Conservation (phyloP, 805 yeast species). For the Scheffersomyces ergatensis region DNA sequence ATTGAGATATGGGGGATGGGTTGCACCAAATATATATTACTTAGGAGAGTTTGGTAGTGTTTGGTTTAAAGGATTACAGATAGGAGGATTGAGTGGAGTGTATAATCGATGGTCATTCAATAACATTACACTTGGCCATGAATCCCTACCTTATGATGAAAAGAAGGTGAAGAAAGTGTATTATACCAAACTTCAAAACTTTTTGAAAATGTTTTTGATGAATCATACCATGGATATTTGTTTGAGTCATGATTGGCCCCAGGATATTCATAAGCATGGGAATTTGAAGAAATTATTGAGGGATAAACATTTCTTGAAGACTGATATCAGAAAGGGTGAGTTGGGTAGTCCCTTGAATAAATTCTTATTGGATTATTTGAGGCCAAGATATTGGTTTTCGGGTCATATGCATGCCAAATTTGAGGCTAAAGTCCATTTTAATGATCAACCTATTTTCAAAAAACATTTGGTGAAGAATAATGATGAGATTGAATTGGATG, state of each 20-base stretch:
- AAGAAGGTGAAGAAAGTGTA: slow-evolving; percentile 57
- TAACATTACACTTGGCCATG: slow-evolving; percentile 43
- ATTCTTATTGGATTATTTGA: slow-evolving; percentile 48
- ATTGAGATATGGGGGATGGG: slow-evolving; percentile 87
- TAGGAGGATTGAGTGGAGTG: slow-evolving; percentile 85
- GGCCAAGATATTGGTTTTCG: slow-evolving; percentile 79
- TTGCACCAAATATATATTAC: slow-evolving; percentile 82
- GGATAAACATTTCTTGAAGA: slow-evolving; percentile 63
- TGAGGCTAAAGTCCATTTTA: slow-evolving; percentile 52
- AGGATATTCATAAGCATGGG: slow-evolving; percentile 68
- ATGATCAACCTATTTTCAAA: slow-evolving; percentile 10
- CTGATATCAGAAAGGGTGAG: slow-evolving; percentile 55
- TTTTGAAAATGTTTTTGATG: slow-evolving; percentile 51
- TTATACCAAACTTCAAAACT: slow-evolving; percentile 70
- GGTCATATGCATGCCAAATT: slow-evolving; percentile 85
- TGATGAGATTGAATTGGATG: slow-evolving; percentile 19
- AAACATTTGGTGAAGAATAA: background rate
- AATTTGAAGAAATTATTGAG: slow-evolving; percentile 46
- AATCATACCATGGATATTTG: slow-evolving; percentile 47
- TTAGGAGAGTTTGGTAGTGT: slow-evolving; percentile 76
- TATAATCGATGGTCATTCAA: slow-evolving; percentile 45
- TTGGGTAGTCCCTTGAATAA: slow-evolving; percentile 75
- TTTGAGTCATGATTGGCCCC: slow-evolving; percentile 95
- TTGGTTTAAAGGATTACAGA: slow-evolving; percentile 71
- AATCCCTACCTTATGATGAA: slow-evolving; percentile 47